These are phyloP conservation scores for Colletotrichum sojae DNA, from an alignment of 2,329 filamentous ascomycete genomes.

Conservation along the genomic window DNA sequence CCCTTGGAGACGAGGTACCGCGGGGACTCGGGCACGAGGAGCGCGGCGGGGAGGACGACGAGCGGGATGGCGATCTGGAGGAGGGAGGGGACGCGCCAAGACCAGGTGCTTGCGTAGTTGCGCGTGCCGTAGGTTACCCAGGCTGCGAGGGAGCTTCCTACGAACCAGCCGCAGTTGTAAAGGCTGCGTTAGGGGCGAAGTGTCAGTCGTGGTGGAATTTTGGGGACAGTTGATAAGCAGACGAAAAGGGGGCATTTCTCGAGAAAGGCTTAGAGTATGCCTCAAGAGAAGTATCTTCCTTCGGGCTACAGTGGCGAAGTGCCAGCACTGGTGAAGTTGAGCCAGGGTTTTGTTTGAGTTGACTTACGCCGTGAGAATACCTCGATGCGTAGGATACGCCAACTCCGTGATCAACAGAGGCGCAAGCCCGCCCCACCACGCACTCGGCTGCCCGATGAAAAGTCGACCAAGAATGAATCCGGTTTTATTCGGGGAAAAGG, in stretches of 20 bases:
- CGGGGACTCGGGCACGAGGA: constrained; percentile 44
- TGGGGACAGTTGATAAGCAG: too few species aligned
- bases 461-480: constrained; percentile 53
- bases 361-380: constrained; percentile 41
- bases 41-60: constrained; percentile 27
- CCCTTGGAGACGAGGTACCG: constrained; percentile 35
- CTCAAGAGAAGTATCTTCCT: too few species aligned
- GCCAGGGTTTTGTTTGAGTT: too few species aligned
- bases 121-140: not conserved
- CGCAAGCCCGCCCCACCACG: constrained; percentile 49
- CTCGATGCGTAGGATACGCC: constrained; percentile 57
- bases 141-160: not conserved
- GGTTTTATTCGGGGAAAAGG: constrained; percentile 44
- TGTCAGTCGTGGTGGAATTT: not conserved
- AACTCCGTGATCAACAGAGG: constrained; percentile 60
- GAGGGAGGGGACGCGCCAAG: constrained; percentile 19
- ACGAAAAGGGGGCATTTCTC: too few species aligned
- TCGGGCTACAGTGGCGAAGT: too few species aligned
- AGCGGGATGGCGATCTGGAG: constrained; percentile 17
- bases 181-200: not conserved
- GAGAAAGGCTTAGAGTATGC: too few species aligned
- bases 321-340: too few species aligned
- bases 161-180: constrained; percentile 10
- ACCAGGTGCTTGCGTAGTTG: constrained; percentile 14
- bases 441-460: constrained; percentile 53